These are phyloP conservation scores for Aurinia saxatilis DNA, from an alignment of 345 rosid species.

Conservation along the genomic window DNA sequence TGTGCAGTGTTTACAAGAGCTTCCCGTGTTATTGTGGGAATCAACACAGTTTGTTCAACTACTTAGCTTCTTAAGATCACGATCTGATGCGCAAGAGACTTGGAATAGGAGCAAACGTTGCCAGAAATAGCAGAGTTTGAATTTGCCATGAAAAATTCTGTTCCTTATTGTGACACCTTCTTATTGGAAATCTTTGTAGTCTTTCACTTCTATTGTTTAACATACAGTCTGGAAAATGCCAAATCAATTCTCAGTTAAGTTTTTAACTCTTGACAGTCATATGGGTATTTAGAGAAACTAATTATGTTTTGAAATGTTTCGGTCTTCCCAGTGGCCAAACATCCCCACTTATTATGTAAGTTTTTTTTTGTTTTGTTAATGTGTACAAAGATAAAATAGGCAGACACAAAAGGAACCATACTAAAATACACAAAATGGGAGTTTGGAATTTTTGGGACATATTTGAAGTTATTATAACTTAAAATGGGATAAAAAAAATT, in stretches of 20 bases:
- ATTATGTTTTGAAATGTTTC: background rate
- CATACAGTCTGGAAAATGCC: conserved; percentile 6
- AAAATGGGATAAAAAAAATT: too few species aligned
- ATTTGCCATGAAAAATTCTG: conserved; percentile 6
- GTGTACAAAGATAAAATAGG: too few species aligned
- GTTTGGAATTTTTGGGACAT: too few species aligned
- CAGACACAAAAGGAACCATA: too few species aligned
- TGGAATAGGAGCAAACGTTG: conserved; percentile 15
- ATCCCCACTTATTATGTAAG: too few species aligned
- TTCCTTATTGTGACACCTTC: conserved; percentile 21
- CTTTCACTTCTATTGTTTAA: conserved; percentile 9
- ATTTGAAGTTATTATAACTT: too few species aligned
- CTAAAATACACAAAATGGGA: background rate
- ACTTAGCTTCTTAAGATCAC: conserved; percentile 17
- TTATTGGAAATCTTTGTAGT: conserved; percentile 14
- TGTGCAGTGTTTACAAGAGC: conserved; percentile 29
- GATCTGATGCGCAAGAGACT: conserved; percentile 12
- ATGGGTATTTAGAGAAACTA: background rate
- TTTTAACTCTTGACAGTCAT: background rate
- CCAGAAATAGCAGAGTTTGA: conserved; percentile 19
- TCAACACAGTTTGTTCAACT: conserved; percentile 18
- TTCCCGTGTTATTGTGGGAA: conserved; percentile 22
- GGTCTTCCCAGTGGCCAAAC: background rate
- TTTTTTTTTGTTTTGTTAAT: too few species aligned
- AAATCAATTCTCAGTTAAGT: conserved; percentile 14